Evolutionary conservation across 2,329 filamentous ascomycete genomes (phyloP).

Genomic region (Cercospora sp.): DNA sequence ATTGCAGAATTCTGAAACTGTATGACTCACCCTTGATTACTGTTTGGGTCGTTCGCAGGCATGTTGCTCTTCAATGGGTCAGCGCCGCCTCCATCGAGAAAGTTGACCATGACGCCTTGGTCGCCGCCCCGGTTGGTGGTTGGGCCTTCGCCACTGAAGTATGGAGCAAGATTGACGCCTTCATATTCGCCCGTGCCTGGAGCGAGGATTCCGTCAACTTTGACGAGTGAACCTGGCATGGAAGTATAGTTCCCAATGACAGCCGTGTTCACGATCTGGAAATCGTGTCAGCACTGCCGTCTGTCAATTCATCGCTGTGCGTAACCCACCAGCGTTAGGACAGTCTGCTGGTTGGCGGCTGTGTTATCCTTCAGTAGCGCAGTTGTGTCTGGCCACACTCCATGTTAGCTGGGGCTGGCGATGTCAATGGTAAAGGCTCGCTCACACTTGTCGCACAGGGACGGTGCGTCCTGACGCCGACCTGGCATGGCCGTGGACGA

Average conservation of each 20-base stretch:
- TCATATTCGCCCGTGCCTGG: conserved; percentile 51
- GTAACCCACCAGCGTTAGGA: conserved; percentile 49
- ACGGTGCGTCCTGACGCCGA: background rate
- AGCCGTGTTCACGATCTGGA: conserved; percentile 58
- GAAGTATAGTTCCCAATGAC: conserved; percentile 52
- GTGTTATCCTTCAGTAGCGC: conserved; percentile 60
- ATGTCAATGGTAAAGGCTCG: background rate
- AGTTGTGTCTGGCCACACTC: conserved; percentile 47
- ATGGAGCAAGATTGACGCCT: conserved; percentile 58
- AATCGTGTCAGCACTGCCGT: background rate
- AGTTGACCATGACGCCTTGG: conserved; percentile 56
- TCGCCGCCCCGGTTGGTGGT: conserved; percentile 55
- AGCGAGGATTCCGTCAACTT: conserved; percentile 58
- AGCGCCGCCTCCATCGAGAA: conserved; percentile 61
- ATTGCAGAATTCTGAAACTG: background rate
- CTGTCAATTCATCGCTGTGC: background rate
- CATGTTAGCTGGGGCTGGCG: background rate
- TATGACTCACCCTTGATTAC: conserved; percentile 56
- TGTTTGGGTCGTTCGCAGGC: conserved; percentile 53
- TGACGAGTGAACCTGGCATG: conserved; percentile 6
- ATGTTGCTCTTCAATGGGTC: conserved; percentile 57
- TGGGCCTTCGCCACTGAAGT: conserved; percentile 58
- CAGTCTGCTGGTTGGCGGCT: conserved; percentile 56
- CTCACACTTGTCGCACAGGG: conserved; percentile 14
- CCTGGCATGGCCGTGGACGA: background rate